Evolutionary conservation across 2,329 filamentous ascomycete genomes (phyloP).

Genomic region (Cordyceps javanica): DNA sequence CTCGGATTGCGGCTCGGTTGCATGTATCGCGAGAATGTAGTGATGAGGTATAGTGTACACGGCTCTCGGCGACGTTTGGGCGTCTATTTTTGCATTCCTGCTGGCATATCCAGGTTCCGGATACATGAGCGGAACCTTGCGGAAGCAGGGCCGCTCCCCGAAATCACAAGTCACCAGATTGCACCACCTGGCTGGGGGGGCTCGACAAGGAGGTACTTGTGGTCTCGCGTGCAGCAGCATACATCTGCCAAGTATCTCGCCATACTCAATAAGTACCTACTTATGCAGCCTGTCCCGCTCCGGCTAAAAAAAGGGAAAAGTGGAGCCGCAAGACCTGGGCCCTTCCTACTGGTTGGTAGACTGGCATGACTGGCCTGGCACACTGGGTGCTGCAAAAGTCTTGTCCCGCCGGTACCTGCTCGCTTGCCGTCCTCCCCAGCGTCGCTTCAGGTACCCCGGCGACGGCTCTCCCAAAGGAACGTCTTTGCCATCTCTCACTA

Average conservation of each 20-base stretch:
- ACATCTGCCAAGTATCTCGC: neutral
- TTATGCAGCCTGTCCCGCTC: neutral
- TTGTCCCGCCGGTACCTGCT: neutral
- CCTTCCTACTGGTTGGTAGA: no score
- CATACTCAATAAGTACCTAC: no score
- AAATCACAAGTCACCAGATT: slow-evolving; percentile 1
- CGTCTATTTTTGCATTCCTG: no score
- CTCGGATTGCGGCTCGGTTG: slow-evolving; percentile 3
- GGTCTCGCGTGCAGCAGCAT: neutral
- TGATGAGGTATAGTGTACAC: neutral
- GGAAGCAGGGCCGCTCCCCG: slow-evolving; percentile 1
- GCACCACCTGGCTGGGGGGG: neutral
- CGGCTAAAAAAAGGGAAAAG: slow-evolving; percentile 1
- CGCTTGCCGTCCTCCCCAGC: neutral
- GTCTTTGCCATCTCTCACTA: slow-evolving; percentile 19
- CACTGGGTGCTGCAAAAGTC: neutral
- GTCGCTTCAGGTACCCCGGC: neutral
- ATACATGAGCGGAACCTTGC: neutral
- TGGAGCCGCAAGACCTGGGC: neutral
- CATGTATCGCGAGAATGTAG: neutral
- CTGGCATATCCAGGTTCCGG: no score
- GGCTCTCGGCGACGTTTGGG: no score
- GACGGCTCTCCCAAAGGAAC: slow-evolving; percentile 17
- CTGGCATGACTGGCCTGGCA: neutral
- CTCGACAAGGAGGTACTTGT: neutral